Percentiles rank a stretch among this genome's conserved stretches.
Evolutionary conservation across 2,329 filamentous ascomycete species (phyloP).

Genomic region (Apiospora kogelbergensis): DNA sequence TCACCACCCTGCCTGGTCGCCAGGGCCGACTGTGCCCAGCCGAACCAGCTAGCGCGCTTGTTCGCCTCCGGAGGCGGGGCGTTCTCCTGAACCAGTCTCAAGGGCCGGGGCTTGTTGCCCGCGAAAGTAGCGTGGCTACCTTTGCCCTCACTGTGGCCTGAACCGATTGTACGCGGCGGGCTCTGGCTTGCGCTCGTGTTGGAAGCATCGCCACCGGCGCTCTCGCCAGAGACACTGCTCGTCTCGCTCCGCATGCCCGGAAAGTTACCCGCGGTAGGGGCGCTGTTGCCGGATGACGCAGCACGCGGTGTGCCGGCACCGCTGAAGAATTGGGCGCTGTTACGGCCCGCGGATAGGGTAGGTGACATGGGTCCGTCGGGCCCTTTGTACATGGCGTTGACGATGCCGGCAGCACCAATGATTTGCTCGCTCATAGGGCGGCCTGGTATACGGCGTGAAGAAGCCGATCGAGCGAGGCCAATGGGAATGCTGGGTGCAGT

Average conservation of each 20-base stretch:
- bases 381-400: slow-evolving; percentile 88
- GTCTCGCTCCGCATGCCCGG: slow-evolving; percentile 69
- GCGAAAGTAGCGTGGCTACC: slow-evolving; percentile 61
- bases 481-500: slow-evolving; percentile 78
- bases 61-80: slow-evolving; percentile 49
- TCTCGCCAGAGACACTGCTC: slow-evolving; percentile 67
- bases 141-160: slow-evolving; percentile 31
- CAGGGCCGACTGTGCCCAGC: slow-evolving; percentile 48
- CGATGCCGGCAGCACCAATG: slow-evolving; percentile 65
- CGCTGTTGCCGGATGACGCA: slow-evolving; percentile 46
- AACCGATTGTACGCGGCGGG: slow-evolving; percentile 48
- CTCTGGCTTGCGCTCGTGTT: slow-evolving; percentile 48
- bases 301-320: slow-evolving; percentile 23
- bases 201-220: slow-evolving; percentile 55
- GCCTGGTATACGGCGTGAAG: slow-evolving; percentile 46
- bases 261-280: slow-evolving; percentile 62
- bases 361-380: slow-evolving; percentile 64
- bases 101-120: slow-evolving; percentile 76
- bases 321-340: slow-evolving; percentile 64
- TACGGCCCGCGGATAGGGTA: slow-evolving; percentile 55
- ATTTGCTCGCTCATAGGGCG: slow-evolving; percentile 66
- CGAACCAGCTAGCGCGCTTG: slow-evolving; percentile 66
- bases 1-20: slow-evolving; percentile 50
- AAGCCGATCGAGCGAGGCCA: slow-evolving; percentile 52
- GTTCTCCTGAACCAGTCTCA: slow-evolving; percentile 85